A percentile compares a stretch with the other conserved stretches of the same genome.
phyloP scores from a whole-genome alignment of 345 rosid species.

The Mangifera indica region DNA sequence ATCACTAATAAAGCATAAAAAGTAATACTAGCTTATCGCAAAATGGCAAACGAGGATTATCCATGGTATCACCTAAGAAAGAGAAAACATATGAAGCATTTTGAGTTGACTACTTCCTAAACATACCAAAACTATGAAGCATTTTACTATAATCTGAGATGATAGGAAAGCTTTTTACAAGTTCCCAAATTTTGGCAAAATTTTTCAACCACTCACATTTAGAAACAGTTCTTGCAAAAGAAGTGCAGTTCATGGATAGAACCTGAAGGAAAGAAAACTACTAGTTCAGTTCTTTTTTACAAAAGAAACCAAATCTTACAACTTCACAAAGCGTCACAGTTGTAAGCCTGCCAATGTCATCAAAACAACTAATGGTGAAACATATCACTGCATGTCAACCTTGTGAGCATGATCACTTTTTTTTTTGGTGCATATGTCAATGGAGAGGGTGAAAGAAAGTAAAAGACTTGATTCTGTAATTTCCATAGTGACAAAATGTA shows the following conservation, averaged over 20 bases:
- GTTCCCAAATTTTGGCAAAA: constrained; percentile 82
- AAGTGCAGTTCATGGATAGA: constrained; percentile 49
- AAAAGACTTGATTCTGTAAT: constrained; percentile 57
- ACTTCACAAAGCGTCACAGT: background rate
- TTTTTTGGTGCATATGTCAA: background rate
- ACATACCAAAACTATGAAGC: constrained; percentile 60
- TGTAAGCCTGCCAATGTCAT: background rate
- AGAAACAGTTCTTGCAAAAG: constrained; percentile 58
- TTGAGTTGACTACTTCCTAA: constrained; percentile 44
- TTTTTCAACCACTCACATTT: constrained; percentile 85
- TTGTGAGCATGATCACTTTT: background rate
- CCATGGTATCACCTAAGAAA: background rate
- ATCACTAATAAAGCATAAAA: background rate
- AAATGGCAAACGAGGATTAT: background rate
- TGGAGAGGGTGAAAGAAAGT: background rate
- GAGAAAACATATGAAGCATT: too few species aligned
- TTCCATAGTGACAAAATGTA: constrained; percentile 47
- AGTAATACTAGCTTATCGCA: background rate
- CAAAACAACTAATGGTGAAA: background rate
- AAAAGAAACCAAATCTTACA: background rate
- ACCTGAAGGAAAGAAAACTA: constrained; percentile 38
- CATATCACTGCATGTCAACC: background rate
- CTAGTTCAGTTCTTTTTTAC: background rate
- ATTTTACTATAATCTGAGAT: constrained; percentile 58
- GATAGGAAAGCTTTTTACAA: constrained; percentile 60